Base-by-base conservation (phyloP, 148 eudicot species). In the Talinum fruticosum region DNA sequence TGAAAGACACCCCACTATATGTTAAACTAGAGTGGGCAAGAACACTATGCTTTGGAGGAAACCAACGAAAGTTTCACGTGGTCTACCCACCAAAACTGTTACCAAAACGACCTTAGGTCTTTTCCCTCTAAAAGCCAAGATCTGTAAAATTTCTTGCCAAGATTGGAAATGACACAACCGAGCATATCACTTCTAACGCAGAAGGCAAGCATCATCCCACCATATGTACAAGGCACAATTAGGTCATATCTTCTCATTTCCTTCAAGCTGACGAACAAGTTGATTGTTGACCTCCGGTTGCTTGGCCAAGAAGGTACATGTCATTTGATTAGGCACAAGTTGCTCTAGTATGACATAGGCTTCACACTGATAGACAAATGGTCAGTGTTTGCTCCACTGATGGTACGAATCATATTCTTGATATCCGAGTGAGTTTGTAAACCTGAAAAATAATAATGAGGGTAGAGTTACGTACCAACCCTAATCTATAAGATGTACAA, bases 391-490 rank as follows among this genome's bases (percentile, higher is more conserved):
- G 30, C 54, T 76, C 33, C 2, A 72, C 30, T 8, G 7, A 38
- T 23, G 21, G 28, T 24, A 24, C 21, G 38, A 57, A 16, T 94
- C 88, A 94, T 72, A 88, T 81, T 86, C 99, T 89, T 76, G 83
- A 80, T 80, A 95, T 95, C 78, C 97, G 89, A 37, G 89, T 87
- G 78, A 95, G 82, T 85, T 91, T 95, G 80, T 92, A 95, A 67
- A 92, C 98, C 98, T 94, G 94, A 82, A 80, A 41, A 15, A 57
- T 65, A 21, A 74, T 69, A 21, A 34, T 4, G 64, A 51, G 37
- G 0, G 1, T 32, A 74, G 45, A 36, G 32, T 32, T 6, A 4
- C 0, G 35, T 68, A 35, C 2, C 10, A 53, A 36, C 45, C 57
- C 54, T 21, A 44, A 24, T 75, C 53, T 8, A 24, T 34, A 32